Base-by-base conservation (phyloP, 306 rosid species). In the Datisca glomerata region DNA sequence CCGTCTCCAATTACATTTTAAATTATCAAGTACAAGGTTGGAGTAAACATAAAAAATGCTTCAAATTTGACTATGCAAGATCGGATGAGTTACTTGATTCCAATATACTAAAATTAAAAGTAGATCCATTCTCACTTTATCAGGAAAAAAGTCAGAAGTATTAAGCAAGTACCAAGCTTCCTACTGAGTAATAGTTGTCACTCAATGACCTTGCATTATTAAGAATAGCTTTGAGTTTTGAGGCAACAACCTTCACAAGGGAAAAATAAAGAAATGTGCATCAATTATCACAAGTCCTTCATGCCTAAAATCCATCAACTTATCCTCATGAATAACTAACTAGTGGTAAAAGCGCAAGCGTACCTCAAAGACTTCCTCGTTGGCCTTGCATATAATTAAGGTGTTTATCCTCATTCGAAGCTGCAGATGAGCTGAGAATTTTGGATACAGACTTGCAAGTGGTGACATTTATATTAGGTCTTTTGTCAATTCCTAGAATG, bases 181-280 rank as follows among this genome's bases (percentile, higher is more conserved):
- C 85, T 1, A 85, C 37, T 41, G 96, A 80, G 61, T 77, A 69
- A 63, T 84, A 84, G 46, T 74, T 56, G 32, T 84, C 96, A 9
- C 56, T 77, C 86, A 91, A 68, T 8, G 72, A 68, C 47, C 71
- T 73, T 18, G 87, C 94, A 55, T 78, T 76, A 41, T 56, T 63
- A 45, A 75, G 66, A 21, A 42, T 45, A 61, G 81, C 60, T 60
- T 72, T 64, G 58, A 91, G 76, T 34, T 66, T 68, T 24, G 72
- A 66, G 36, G 80, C 65, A 59, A 80, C 17, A 55, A 62, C 70
- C 98, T 84, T 66, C 15, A 73, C 59, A 71, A 47, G 25, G 29
- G 47, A 31, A 45, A 28, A n/a, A 59, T n/a, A 61, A 48, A 31
- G n/a, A n/a, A 35, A 51, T 42, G 25, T 19, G 22, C 46, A 25